Conservation (phyloP, 345 rosid species). For the Conringia planisiliqua region DNA sequence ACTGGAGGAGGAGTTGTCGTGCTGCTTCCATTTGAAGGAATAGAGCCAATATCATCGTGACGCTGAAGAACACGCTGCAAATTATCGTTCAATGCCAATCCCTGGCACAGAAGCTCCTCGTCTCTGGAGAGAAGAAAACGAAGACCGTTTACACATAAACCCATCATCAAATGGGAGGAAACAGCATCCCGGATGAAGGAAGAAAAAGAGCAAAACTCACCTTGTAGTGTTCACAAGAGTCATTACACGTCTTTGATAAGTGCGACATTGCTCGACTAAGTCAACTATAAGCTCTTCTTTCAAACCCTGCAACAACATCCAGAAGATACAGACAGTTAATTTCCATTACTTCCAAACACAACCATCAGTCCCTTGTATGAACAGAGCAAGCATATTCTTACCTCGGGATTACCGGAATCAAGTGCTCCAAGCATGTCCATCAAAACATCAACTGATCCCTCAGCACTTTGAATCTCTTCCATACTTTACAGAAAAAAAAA, state of each 20-base stretch:
- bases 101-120: slow-evolving; percentile 78
- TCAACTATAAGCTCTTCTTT: slow-evolving; percentile 86
- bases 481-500: slow-evolving; percentile 40
- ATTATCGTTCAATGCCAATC: slow-evolving; percentile 77
- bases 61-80: slow-evolving; percentile 76
- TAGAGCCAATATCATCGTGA: slow-evolving; percentile 62
- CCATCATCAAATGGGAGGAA: not conserved
- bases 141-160: no score
- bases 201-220: slow-evolving; percentile 43
- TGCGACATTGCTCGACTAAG: slow-evolving; percentile 83
- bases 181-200: not conserved
- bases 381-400: slow-evolving; percentile 21
- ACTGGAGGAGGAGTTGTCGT: slow-evolving; percentile 49
- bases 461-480: slow-evolving; percentile 74
- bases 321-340: not conserved
- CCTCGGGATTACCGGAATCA: slow-evolving; percentile 71
- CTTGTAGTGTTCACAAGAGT: slow-evolving; percentile 61
- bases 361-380: not conserved
- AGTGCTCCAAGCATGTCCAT: slow-evolving; percentile 81
- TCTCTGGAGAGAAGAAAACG: slow-evolving; percentile 44
- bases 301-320: slow-evolving; percentile 51
- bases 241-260: slow-evolving; percentile 75
- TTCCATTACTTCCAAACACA: slow-evolving; percentile 15
- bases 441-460: slow-evolving; percentile 63
- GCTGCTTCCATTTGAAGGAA: slow-evolving; percentile 41